Evolutionary conservation across 2,329 filamentous ascomycete species (phyloP), one percentile per base, ranked within the genome.

Genomic region (Pseudopyricularia cyperi): DNA sequence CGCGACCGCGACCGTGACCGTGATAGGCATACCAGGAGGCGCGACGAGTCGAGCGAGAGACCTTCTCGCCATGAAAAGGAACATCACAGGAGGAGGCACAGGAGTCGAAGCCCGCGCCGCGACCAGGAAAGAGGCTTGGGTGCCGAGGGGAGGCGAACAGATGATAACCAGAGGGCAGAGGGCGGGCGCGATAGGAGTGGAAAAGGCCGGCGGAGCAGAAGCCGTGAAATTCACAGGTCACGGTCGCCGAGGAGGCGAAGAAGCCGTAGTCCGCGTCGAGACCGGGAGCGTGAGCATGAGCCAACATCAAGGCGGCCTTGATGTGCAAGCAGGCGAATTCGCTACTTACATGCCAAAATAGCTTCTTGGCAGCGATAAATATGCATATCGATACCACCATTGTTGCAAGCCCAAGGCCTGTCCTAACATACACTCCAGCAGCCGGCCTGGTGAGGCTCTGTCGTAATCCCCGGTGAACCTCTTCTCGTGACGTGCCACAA

Each of bases 261-360:
- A 19, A 66, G 62, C 34, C 58, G 64, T 30, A 63, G 63, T 49
- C 59, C 58, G 12, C 62, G 60, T 24, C 56, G 59, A 42, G 58
- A 60, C 30, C 55, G 49, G 4, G 55, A 54, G 11, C 34, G 24
- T n/a, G 48, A 50, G 12, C 28, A 26, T 15, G n/a, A n/a, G n/a
- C n/a, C 47, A 22, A 24, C 44, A 34, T 8, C 35, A 26, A 24
- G 34, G 48, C 28, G 15, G 15, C 12, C 15, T 14, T 37, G 34
- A 19, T 17, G 19, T 52, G 58, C n/a, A 50, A 58, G 55, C 22
- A 42, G 17, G n/a, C 17, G 3, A 24, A 12, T 19, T 39, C n/a
- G n/a, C n/a, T n/a, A n/a, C n/a, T n/a, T n/a, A n/a, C n/a, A n/a
- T n/a, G n/a, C n/a, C n/a, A n/a, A n/a, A n/a, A n/a, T n/a, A n/a